phyloP scores from a whole-genome alignment of 768 basidiomycete genomes.

The Agaricus subrufescens region DNA sequence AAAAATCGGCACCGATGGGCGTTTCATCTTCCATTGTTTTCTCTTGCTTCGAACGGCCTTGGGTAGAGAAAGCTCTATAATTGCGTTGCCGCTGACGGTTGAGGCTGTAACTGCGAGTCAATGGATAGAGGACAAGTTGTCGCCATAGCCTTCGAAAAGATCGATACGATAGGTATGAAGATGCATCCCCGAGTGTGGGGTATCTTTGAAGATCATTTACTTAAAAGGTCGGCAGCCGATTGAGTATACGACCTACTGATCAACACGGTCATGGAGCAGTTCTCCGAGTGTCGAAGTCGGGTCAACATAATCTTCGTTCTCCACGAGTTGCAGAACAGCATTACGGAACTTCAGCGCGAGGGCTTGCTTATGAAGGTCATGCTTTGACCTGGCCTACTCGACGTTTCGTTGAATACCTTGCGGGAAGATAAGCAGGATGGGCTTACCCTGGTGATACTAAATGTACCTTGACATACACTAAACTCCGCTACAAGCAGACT shows the following conservation, averaged over 20 bases:
- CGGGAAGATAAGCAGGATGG: background rate
- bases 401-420: conserved; percentile 5
- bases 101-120: conserved; percentile 30
- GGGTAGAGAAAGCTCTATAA: conserved; percentile 15
- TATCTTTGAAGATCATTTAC: conserved; percentile 20
- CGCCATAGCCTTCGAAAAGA: conserved; percentile 25
- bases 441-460: conserved; percentile 71
- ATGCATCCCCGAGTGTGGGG: conserved; percentile 23
- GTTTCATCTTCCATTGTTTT: conserved; percentile 43
- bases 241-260: conserved; percentile 29
- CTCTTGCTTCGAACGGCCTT: conserved; percentile 18
- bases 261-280: conserved; percentile 51
- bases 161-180: conserved; percentile 32
- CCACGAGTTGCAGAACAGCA: conserved; percentile 58
- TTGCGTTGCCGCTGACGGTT: conserved; percentile 26
- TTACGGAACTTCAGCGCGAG: conserved; percentile 67
- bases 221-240: background rate
- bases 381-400: conserved; percentile 68
- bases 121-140: conserved; percentile 13
- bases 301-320: conserved; percentile 72
- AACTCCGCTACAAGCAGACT: conserved; percentile 82
- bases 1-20: conserved; percentile 50
- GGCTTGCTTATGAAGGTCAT: conserved; percentile 81
- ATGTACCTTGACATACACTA: conserved; percentile 69
- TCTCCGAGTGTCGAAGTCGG: conserved; percentile 66